These are phyloP conservation scores for Scutellospora calospora DNA, from an alignment of 371 early-diverging fungal genomes.

Conservation along the genomic window DNA sequence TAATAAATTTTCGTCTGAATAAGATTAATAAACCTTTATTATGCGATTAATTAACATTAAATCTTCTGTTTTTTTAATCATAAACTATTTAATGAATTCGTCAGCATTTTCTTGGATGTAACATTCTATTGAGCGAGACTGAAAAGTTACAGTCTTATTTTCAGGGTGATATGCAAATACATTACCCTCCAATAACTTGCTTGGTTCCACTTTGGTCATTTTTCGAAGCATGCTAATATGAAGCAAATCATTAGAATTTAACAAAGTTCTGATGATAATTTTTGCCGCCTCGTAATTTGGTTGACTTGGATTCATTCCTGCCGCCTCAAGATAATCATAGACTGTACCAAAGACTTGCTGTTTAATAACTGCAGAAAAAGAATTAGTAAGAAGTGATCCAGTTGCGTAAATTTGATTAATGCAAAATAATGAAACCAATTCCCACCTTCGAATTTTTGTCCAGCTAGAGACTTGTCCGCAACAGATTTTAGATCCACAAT, in stretches of 20 bases:
- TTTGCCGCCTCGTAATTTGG: conserved; percentile 14
- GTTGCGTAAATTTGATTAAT: neutral
- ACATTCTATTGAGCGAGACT: conserved; percentile 13
- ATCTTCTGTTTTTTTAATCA: no score
- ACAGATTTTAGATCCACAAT: neutral
- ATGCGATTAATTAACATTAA: no score
- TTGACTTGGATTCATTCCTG: neutral
- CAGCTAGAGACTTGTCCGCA: neutral
- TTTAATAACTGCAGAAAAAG: conserved; percentile 36
- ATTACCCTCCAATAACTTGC: conserved; percentile 1
- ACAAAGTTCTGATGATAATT: neutral
- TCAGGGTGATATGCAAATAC: conserved; percentile 29
- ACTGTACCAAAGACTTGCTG: neutral
- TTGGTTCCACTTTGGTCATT: neutral
- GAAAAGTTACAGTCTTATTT: conserved; percentile 13
- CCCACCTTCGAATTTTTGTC: neutral
- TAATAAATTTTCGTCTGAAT: no score
- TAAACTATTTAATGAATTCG: neutral
- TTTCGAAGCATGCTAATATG: neutral
- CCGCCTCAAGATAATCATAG: conserved; percentile 5
- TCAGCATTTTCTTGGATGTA: neutral
- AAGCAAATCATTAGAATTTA: neutral
- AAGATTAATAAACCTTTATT: no score
- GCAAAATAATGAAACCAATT: neutral
- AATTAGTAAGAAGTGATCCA: neutral